Percentiles rank a stretch among this genome's conserved stretches.
Evolutionary conservation across 805 yeast species (phyloP).

Genomic region (Candida nemodendra): DNA sequence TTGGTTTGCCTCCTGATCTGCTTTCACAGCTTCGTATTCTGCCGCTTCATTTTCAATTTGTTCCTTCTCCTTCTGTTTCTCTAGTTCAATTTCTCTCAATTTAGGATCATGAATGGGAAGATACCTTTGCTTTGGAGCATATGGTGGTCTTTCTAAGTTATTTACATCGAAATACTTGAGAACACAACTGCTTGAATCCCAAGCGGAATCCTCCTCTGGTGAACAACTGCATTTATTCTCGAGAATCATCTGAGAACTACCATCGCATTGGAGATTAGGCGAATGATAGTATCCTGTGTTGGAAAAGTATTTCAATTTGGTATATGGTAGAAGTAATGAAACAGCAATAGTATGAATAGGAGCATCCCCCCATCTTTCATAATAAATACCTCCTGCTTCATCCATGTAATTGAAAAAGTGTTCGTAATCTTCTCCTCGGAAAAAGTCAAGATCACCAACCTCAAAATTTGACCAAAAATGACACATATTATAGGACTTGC

Average conservation of each 20-base stretch:
- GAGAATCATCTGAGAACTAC: slow-evolving; percentile 42
- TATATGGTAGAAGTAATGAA: slow-evolving; percentile 28
- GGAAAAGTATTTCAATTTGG: slow-evolving; percentile 37
- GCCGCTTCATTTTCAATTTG: slow-evolving; percentile 6
- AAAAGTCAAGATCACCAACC: slow-evolving; percentile 57
- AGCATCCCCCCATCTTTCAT: slow-evolving; percentile 62
- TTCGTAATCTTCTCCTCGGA: slow-evolving; percentile 52
- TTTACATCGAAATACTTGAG: slow-evolving; percentile 41
- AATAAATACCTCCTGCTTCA: slow-evolving; percentile 62
- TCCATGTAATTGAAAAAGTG: slow-evolving; percentile 59
- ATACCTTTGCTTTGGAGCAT: slow-evolving; percentile 25
- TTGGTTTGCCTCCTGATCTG: slow-evolving; percentile 1
- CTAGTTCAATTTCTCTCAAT: slow-evolving; percentile 13
- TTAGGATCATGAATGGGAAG: slow-evolving; percentile 28
- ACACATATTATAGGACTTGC: slow-evolving; percentile 48
- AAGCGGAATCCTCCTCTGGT: slow-evolving; percentile 47
- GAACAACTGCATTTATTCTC: slow-evolving; percentile 52
- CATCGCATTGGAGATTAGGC: slow-evolving; percentile 63
- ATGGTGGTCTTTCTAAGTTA: slow-evolving; percentile 27
- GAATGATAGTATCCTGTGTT: slow-evolving; percentile 55
- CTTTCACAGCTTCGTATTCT: slow-evolving; percentile 2
- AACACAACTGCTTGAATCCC: slow-evolving; percentile 50
- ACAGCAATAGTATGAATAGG: slow-evolving; percentile 34
- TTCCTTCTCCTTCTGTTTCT: slow-evolving; percentile 5
- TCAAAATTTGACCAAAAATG: slow-evolving; percentile 70